phyloP scores from a whole-genome alignment of 2,329 filamentous ascomycete genomes.

The Fusarium sp. region DNA sequence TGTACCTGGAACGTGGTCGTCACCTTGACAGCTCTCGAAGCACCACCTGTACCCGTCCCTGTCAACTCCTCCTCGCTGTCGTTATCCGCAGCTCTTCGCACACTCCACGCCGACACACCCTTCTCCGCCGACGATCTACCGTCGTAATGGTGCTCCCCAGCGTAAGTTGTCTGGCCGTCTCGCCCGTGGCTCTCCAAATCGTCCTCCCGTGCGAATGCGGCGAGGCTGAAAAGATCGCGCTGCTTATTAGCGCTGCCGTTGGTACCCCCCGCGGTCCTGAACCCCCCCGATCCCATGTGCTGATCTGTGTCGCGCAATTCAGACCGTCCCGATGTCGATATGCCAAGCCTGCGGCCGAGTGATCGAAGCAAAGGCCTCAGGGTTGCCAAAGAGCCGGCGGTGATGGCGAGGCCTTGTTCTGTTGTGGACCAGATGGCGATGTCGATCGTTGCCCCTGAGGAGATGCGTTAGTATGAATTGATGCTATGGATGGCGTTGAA shows the following conservation, averaged over 20 bases:
- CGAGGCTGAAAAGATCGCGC: conserved; percentile 46
- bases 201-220: conserved; percentile 47
- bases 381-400: conserved; percentile 61
- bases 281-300: conserved; percentile 18
- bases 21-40: conserved; percentile 31
- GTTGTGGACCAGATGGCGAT: conserved; percentile 64
- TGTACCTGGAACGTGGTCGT: conserved; percentile 34
- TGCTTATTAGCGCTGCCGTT: conserved; percentile 27
- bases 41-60: conserved; percentile 6
- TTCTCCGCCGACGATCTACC: conserved; percentile 32
- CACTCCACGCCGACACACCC: conserved; percentile 26
- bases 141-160: conserved; percentile 34
- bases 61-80: conserved; percentile 43
- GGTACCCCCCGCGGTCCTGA: conserved; percentile 19
- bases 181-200: conserved; percentile 38
- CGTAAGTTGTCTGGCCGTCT: conserved; percentile 37
- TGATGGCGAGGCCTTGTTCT: conserved; percentile 62
- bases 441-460: conserved; percentile 54
- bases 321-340: conserved; percentile 41
- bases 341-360: conserved; percentile 51
- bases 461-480: conserved; percentile 12
- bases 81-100: conserved; percentile 22
- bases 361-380: conserved; percentile 59
- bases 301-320: conserved; percentile 36
- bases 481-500: background rate